Evolutionary conservation across 2,329 filamentous ascomycete species (phyloP).

Genomic region (Alternaria hordeiaustralica): DNA sequence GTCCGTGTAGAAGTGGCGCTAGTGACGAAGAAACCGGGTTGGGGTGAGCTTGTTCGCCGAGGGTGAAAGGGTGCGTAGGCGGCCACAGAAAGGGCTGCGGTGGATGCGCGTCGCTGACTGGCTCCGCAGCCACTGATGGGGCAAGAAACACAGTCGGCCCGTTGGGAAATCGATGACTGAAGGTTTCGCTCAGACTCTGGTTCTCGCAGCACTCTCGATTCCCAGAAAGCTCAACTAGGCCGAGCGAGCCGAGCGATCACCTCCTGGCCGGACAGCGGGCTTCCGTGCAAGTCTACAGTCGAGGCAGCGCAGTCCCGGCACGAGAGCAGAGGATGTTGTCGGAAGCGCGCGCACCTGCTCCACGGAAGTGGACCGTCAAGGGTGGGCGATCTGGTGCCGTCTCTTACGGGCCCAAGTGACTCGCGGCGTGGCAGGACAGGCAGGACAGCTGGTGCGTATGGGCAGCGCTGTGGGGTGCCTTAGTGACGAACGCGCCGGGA

Average conservation of each 20-base stretch:
- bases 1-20: conserved; percentile 21
- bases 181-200: conserved; percentile 27
- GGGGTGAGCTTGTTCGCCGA: conserved; percentile 29
- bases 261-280: conserved; percentile 42
- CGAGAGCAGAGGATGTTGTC: not conserved
- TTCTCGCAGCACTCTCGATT: conserved; percentile 32
- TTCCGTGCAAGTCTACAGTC: conserved; percentile 26
- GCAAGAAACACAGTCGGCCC: conserved; percentile 38
- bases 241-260: conserved; percentile 46
- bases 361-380: conserved; percentile 9
- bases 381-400: conserved; percentile 20
- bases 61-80: conserved; percentile 24
- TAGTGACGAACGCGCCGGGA: conserved; percentile 23
- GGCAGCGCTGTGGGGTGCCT: conserved; percentile 16
- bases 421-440: conserved; percentile 17
- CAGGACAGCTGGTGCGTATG: conserved; percentile 7
- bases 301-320: conserved; percentile 2
- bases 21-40: conserved; percentile 23
- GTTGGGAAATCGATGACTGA: conserved; percentile 35
- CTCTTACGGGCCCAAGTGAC: conserved; percentile 25
- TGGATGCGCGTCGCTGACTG: conserved; percentile 23
- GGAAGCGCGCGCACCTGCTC: conserved; percentile 12
- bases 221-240: conserved; percentile 38
- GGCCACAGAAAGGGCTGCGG: conserved; percentile 22
- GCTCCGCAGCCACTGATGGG: conserved; percentile 13